A percentile compares a stretch with the other conserved stretches of the same genome.
These are phyloP conservation scores for Aspergillus pseudoviridinutans DNA, from an alignment of 2,329 filamentous ascomycete genomes.

Conservation along the genomic window DNA sequence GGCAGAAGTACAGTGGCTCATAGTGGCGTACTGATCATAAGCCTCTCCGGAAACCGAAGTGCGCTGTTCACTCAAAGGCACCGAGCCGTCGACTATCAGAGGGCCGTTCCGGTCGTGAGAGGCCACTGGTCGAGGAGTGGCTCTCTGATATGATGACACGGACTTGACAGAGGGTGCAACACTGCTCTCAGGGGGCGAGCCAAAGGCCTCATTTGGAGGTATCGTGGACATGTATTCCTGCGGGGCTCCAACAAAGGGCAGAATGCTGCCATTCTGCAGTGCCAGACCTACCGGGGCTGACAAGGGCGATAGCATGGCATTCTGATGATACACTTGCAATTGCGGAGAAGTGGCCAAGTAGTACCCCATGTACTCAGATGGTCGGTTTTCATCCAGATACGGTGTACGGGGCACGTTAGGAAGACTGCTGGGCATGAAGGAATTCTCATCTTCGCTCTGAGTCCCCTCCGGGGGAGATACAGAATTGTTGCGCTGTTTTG, in stretches of 20 bases:
- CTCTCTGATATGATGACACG: slow-evolving; percentile 18
- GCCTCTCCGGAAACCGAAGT: slow-evolving; percentile 30
- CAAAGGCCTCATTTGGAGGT: slow-evolving; percentile 21
- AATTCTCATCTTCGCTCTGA: slow-evolving; percentile 31
- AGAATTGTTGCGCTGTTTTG: slow-evolving; percentile 29
- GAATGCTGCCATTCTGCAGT: slow-evolving; percentile 35
- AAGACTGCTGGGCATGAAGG: slow-evolving; percentile 28
- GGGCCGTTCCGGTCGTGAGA: slow-evolving; percentile 34
- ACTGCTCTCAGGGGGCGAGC: slow-evolving; percentile 21
- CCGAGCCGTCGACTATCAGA: slow-evolving; percentile 46
- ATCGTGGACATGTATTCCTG: slow-evolving; percentile 31
- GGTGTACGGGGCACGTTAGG: slow-evolving; percentile 30
- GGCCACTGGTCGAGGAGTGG: slow-evolving; percentile 25
- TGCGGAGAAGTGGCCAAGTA: slow-evolving; percentile 44
- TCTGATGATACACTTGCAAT: slow-evolving; percentile 38
- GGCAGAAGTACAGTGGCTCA: slow-evolving; percentile 39
- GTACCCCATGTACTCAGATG: slow-evolving; percentile 45
- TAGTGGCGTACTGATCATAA: slow-evolving; percentile 33
- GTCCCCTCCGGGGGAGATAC: slow-evolving; percentile 29
- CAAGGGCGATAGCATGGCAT: slow-evolving; percentile 35
- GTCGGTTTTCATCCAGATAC: slow-evolving; percentile 35
- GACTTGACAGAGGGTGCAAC: slow-evolving; percentile 18
- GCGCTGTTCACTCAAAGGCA: slow-evolving; percentile 36
- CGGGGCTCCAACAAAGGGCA: slow-evolving; percentile 29
- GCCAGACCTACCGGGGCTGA: slow-evolving; percentile 37